phyloP scores from a whole-genome alignment of 208 protist species.

The Naegleria gruberi region DNA sequence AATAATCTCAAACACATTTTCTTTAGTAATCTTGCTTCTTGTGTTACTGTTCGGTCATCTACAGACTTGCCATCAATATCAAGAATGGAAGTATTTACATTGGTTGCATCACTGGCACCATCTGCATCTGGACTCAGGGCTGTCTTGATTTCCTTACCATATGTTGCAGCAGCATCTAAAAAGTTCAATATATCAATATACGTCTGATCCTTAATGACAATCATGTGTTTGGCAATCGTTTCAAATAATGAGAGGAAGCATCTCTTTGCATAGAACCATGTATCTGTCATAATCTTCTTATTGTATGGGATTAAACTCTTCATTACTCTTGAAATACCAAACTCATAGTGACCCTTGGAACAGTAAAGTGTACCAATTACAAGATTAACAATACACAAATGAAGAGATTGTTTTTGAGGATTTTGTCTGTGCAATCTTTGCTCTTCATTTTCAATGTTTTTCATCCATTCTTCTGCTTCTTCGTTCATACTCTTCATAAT shows the following conservation, averaged over 20 bases:
- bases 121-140: conserved; percentile 14
- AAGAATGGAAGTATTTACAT: conserved; percentile 69
- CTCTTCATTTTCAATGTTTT: conserved; percentile 88
- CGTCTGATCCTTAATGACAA: conserved; percentile 80
- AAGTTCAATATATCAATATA: conserved; percentile 83
- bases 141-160: conserved; percentile 79
- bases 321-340: conserved; percentile 91
- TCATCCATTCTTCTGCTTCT: conserved; percentile 91
- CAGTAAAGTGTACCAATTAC: conserved; percentile 98
- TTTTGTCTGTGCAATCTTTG: conserved; percentile 69
- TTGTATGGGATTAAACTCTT: conserved; percentile 91
- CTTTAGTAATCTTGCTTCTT: conserved; percentile 82
- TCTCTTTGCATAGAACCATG: conserved; percentile 94
- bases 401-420: conserved; percentile 76
- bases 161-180: conserved; percentile 78
- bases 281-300: conserved; percentile 90
- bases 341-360: conserved; percentile 93
- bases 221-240: conserved; percentile 95
- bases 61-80: conserved; percentile 63
- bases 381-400: conserved; percentile 94
- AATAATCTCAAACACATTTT: conserved; percentile 70
- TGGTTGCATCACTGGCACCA: conserved; percentile 10
- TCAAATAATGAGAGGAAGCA: conserved; percentile 86
- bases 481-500: conserved; percentile 92
- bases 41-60: conserved; percentile 68